Conservation (phyloP, 768 basidiomycete genomes). For the Lentinula sp. region DNA sequence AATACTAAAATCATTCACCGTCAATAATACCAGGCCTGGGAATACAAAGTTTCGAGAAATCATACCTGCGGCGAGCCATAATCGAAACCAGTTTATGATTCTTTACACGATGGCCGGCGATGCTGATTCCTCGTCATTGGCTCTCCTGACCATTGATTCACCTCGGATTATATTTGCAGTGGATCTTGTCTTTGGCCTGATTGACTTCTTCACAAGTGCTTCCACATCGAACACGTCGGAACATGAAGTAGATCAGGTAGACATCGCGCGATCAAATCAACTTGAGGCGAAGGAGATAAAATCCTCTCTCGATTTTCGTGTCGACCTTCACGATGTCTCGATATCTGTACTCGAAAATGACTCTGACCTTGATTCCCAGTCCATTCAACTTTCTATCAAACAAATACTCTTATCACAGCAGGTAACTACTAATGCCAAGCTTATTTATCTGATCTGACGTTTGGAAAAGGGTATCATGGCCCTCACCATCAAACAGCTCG, state of each 20-base stretch:
- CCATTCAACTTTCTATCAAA: slow-evolving; percentile 79
- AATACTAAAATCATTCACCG: slow-evolving; percentile 84
- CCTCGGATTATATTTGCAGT: slow-evolving; percentile 90
- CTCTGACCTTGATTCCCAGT: slow-evolving; percentile 68
- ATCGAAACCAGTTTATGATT: slow-evolving; percentile 89
- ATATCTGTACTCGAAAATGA: slow-evolving; percentile 87
- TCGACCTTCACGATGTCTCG: slow-evolving; percentile 88
- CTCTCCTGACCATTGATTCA: slow-evolving; percentile 84
- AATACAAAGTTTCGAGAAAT: slow-evolving; percentile 88
- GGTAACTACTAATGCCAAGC: slow-evolving; percentile 31
- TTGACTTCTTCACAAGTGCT: slow-evolving; percentile 74
- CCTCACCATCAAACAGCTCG: slow-evolving; percentile 71
- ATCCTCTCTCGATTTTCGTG: slow-evolving; percentile 51
- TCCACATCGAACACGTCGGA: slow-evolving; percentile 20
- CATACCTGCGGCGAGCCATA: slow-evolving; percentile 85
- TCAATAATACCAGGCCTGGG: slow-evolving; percentile 83
- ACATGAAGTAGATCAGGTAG: slow-evolving; percentile 8
- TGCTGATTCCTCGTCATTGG: slow-evolving; percentile 49
- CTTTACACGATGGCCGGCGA: slow-evolving; percentile 78
- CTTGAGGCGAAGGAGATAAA: slow-evolving; percentile 10
- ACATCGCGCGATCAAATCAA: slow-evolving; percentile 6
- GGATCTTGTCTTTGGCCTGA: slow-evolving; percentile 84
- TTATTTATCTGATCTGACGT: background rate
- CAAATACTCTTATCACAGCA: slow-evolving; percentile 89
- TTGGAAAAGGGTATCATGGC: slow-evolving; percentile 65